These are phyloP conservation scores for Fusarium sp. DNA, from an alignment of 2,329 filamentous ascomycete species.

Conservation along the genomic window DNA sequence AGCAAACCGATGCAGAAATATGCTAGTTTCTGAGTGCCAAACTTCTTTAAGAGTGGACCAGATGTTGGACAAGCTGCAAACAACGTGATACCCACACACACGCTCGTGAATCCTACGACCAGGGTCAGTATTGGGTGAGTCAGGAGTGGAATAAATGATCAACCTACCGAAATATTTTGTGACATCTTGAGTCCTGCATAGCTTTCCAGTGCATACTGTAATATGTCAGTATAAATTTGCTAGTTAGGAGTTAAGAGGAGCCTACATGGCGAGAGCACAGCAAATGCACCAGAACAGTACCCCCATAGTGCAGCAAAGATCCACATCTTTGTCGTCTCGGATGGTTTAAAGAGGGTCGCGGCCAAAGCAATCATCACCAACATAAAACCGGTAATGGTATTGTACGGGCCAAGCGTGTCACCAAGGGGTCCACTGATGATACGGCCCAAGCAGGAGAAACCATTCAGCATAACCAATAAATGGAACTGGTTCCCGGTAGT, in stretches of 20 bases:
- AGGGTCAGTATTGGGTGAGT: constrained; percentile 11
- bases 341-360: constrained; percentile 60
- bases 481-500: constrained; percentile 58
- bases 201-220: constrained; percentile 61
- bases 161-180: constrained; percentile 57
- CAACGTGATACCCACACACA: constrained; percentile 61
- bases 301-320: constrained; percentile 62
- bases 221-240: not conserved
- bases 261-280: constrained; percentile 56
- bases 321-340: constrained; percentile 59
- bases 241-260: rapidly evolving
- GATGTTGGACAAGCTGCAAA: constrained; percentile 62
- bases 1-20: constrained; percentile 62
- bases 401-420: constrained; percentile 61
- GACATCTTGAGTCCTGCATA: constrained; percentile 62
- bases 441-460: constrained; percentile 59
- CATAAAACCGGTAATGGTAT: constrained; percentile 45
- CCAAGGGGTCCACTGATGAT: constrained; percentile 59
- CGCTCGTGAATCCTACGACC: constrained; percentile 60
- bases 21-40: constrained; percentile 60
- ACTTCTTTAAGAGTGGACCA: constrained; percentile 60
- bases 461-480: constrained; percentile 61
- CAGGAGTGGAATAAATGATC: rapidly evolving
- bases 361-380: constrained; percentile 57
- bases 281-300: constrained; percentile 63